phyloP scores from a whole-genome alignment of 345 rosid genomes.

The Eucalyptus albens region DNA sequence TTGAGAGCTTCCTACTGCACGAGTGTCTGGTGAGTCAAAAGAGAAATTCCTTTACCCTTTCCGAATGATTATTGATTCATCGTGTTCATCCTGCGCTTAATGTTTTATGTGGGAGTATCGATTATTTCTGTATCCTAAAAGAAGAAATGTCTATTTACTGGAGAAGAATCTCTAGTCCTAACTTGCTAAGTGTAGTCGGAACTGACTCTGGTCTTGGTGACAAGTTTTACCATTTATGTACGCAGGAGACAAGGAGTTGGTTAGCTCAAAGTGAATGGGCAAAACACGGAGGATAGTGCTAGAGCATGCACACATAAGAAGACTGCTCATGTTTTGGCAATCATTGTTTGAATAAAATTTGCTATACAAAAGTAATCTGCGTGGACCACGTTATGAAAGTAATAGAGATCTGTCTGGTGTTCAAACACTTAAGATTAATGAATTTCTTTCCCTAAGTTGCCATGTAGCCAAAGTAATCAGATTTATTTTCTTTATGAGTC shows the following conservation, averaged over 20 bases:
- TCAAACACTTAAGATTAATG: background rate
- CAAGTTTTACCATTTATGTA: background rate
- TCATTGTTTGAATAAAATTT: background rate
- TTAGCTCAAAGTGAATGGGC: background rate
- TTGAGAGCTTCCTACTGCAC: background rate
- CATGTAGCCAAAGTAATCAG: background rate
- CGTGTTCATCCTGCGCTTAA: background rate
- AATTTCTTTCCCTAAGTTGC: background rate
- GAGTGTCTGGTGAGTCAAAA: background rate
- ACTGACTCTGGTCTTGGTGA: background rate
- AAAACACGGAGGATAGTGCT: background rate
- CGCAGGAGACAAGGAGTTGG: background rate
- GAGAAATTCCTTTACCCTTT: background rate
- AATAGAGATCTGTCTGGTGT: background rate
- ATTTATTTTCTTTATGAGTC: background rate
- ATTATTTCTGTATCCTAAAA: background rate
- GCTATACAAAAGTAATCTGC: background rate
- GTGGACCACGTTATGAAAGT: rapidly evolving
- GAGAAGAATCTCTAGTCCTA: background rate
- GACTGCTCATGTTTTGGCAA: background rate
- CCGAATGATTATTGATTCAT: background rate
- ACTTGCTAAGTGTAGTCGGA: background rate
- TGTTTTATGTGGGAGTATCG: background rate
- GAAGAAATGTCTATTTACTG: background rate
- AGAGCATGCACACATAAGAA: background rate